Evolutionary conservation across 1,139 yeast genomes (phyloP).

Genomic region (Meyerozyma smithsonii): DNA sequence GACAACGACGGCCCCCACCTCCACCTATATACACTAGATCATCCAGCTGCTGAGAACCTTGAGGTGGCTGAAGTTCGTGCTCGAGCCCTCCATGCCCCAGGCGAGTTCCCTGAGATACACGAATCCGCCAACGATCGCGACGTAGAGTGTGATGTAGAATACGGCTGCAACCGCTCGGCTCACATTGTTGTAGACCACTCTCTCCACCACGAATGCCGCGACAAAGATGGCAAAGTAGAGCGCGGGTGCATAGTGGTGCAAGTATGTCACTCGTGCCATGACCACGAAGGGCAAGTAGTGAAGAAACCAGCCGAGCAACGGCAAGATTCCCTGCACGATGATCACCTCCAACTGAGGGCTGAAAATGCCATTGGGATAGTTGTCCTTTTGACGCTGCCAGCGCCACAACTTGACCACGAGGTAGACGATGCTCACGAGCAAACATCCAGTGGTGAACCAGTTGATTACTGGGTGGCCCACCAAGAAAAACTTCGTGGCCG

Average conservation of each 20-base stretch:
- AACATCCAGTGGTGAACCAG: slow-evolving; percentile 46
- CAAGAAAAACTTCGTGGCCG: slow-evolving; percentile 50
- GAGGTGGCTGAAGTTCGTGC: slow-evolving; percentile 19
- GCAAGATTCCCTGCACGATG: slow-evolving; percentile 27
- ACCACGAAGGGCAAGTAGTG: slow-evolving; percentile 28
- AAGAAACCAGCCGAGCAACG: slow-evolving; percentile 29
- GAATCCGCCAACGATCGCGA: slow-evolving; percentile 22
- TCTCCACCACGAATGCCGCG: slow-evolving; percentile 33
- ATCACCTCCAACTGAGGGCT: slow-evolving; percentile 21
- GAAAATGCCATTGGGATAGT: slow-evolving; percentile 11
- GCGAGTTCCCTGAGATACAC: slow-evolving; percentile 27
- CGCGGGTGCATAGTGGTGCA: slow-evolving; percentile 36
- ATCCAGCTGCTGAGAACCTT: slow-evolving; percentile 28
- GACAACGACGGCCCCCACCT: not conserved
- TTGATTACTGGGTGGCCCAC: slow-evolving; percentile 66
- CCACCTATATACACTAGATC: slow-evolving; percentile 10
- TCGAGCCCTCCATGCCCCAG: slow-evolving; percentile 33
- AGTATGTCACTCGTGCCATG: slow-evolving; percentile 33
- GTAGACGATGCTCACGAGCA: slow-evolving; percentile 19
- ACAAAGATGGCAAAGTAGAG: slow-evolving; percentile 30
- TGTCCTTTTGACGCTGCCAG: slow-evolving; percentile 32
- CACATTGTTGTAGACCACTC: slow-evolving; percentile 14
- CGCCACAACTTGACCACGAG: slow-evolving; percentile 15
- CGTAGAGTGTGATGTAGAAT: slow-evolving; percentile 18
- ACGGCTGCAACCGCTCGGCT: slow-evolving; percentile 10